Conservation (phyloP, 75 land plant species). For the Cunninghamia lanceolata region DNA sequence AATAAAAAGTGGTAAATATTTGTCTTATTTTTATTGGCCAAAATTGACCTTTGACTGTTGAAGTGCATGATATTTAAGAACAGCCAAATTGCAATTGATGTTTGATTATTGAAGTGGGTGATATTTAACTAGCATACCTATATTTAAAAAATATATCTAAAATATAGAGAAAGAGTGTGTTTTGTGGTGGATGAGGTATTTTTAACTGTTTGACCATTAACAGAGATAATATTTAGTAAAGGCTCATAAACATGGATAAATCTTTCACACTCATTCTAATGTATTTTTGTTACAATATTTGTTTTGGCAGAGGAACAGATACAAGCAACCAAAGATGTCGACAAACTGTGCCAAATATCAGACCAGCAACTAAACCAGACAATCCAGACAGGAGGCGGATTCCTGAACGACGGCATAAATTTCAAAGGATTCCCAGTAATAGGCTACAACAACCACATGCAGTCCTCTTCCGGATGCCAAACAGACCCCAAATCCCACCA, state of each 20-base stretch:
- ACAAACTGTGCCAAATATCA: slow-evolving; percentile 17
- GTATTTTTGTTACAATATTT: not conserved
- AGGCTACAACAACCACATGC: slow-evolving; percentile 28
- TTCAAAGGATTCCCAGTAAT: slow-evolving; percentile 38
- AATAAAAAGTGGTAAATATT: no score
- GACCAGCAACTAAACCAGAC: not conserved
- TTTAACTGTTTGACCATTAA: no score
- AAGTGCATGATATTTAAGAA: no score
- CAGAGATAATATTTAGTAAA: no score
- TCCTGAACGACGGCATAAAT: slow-evolving; percentile 12
- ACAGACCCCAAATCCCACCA: not conserved
- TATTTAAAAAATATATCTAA: no score
- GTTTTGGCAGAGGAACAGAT: slow-evolving; percentile 27
- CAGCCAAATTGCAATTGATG: no score
- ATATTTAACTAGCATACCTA: no score
- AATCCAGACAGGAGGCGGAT: slow-evolving; percentile 17
- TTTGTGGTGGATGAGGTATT: no score
- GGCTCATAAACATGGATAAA: not conserved
- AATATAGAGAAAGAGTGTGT: no score
- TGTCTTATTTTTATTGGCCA: no score
- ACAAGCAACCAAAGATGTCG: slow-evolving; percentile 10
- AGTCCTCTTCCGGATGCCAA: slow-evolving; percentile 29
- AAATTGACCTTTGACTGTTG: no score
- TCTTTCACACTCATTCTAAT: not conserved
- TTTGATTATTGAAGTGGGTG: no score